Base-by-base conservation (phyloP, 345 rosid species). In the Hibiscus trionum region DNA sequence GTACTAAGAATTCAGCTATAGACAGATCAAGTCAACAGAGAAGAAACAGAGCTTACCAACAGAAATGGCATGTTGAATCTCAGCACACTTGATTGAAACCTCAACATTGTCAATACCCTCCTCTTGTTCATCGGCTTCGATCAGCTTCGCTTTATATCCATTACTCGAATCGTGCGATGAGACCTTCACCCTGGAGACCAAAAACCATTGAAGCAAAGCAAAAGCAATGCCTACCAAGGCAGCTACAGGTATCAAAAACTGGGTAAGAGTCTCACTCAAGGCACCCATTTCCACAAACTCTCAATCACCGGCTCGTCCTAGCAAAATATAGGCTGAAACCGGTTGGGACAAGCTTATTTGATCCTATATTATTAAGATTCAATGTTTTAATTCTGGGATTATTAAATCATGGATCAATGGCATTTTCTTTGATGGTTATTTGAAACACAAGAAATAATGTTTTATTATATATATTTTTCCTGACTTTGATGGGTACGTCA, bases 61-160 rank as follows among this genome's bases (percentile, higher is more conserved):
- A 72, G 93, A 86, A 76, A 88, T 88, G 77, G 93, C 90, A 71
- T 73, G 76, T 80, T 88, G 93, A 64, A 88, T 88, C 80, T 88
- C 93, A 21, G 90, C 82, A 80, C 88, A 85, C 81, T 88, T 88
- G 80, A 81, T 82, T 11, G 83, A 59, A 64, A 70, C 80, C 68
- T 85, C 93, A 61, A 61, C 78, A 61, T 60, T 70, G n/a, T 84
- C 72, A 66, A 80, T 61, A 16, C 89, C 89, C 10, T 86, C 93
- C 17, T 85, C 89, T 62, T 84, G 74, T 14, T 86, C 90, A 56
- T 83, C 85, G 33, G 75, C 76, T 73, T 72, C 89, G 58, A 86
- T 86, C 77, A 88, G 70, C 69, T 66, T 80, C 2, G 82, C 85
- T 47, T 59, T 73, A 68, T 70, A 77, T 44, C 81, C 86, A 70